Base-by-base conservation (phyloP, 176 grass and related monocot species). In the Oryza meridionalis region DNA sequence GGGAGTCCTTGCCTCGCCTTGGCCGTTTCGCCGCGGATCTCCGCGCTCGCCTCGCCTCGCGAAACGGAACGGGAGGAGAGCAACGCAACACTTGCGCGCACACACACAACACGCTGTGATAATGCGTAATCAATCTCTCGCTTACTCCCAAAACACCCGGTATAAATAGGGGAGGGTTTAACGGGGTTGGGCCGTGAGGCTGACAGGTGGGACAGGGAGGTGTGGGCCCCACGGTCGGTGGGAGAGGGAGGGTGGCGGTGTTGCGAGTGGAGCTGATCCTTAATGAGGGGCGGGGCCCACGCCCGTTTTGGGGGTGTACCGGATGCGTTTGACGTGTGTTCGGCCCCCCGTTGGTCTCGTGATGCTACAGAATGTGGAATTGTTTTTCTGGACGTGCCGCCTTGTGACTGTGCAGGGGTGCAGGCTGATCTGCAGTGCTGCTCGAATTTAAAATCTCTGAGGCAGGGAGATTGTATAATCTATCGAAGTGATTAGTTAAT, bases 331-430 rank as follows among this genome's bases (percentile, higher is more conserved):
- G 88, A 75, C 80, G 79, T 63, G 35, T 74, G 45, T 79, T 50
- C 86, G 3, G 29, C 29, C 2, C 12, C 3, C 6, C 2, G 51
- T 15, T 17, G 37, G 63, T 76, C 84, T 69, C 80, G 88, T 90
- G 88, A 90, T 69, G 1, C 75, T 87, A 80, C 84, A 80, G 75
- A 65, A 87, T 75, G 80, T 43, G 62, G 13, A 9, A 1, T 65
- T 73, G 32, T 67, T 47, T 26, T 82, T 25, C 33, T 67, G 26
- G 75, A n/a, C 47, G 79, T 67, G 59, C 22, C 58, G n/a, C 58
- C 22, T 11, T 62, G n/a, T 22, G 58, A 62, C n/a, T 62, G 21
- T 62, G 58, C 7, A 29, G 59, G 49, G 3, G 14, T 61, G 61
- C 35, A 53, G 22, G 42, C n/a, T 3, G 14, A 2, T 31, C 2